phyloP scores from a whole-genome alignment of 768 basidiomycete species.

The Mycena latifolia region DNA sequence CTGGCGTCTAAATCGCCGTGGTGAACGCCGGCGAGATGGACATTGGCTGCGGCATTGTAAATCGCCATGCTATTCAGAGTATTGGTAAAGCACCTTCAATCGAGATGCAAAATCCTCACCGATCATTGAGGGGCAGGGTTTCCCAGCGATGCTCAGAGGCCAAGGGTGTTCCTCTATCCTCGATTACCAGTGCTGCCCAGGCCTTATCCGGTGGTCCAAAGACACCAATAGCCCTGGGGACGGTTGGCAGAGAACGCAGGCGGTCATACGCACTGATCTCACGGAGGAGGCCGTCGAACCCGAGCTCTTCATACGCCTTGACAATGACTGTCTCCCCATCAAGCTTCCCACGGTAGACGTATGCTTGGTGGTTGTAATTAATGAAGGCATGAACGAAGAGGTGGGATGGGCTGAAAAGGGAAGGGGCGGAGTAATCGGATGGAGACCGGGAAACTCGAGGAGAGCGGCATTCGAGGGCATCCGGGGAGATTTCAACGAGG shows the following conservation, averaged over 20 bases:
- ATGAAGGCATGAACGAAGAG: not conserved
- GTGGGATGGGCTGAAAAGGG: not conserved
- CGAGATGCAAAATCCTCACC: conserved; percentile 3
- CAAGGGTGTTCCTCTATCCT: not conserved
- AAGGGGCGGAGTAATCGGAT: not conserved
- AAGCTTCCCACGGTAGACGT: not conserved
- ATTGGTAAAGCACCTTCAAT: not conserved
- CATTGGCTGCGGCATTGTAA: not conserved
- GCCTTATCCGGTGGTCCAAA: not conserved
- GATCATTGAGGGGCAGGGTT: not conserved
- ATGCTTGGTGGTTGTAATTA: not conserved
- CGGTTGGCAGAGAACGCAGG: not conserved
- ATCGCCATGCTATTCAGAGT: not conserved
- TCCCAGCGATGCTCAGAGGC: not conserved
- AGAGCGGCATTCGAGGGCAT: not conserved
- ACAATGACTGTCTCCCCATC: not conserved
- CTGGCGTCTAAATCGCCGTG: conserved; percentile 12
- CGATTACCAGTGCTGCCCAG: not conserved
- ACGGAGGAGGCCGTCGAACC: conserved; percentile 1
- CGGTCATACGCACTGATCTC: not conserved
- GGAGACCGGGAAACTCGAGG: not conserved
- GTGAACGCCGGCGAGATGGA: conserved; percentile 12
- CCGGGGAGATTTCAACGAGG: not conserved
- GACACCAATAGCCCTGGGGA: not conserved
- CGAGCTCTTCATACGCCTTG: not conserved